Evolutionary conservation across 164 flowering plant species (phyloP).

Genomic region (Tetracentron sinense): DNA sequence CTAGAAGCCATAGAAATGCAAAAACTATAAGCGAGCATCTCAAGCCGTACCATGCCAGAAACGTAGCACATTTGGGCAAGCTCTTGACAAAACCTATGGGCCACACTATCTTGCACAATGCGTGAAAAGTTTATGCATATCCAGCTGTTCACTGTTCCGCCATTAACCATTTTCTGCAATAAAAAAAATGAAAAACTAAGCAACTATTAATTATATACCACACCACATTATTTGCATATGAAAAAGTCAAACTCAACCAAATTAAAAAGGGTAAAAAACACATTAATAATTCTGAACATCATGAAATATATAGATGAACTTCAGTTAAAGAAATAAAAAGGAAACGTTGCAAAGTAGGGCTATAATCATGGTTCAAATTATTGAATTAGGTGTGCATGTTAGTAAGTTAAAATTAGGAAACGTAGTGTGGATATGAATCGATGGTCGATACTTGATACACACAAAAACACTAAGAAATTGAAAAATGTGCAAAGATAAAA

Average conservation of each 20-base stretch:
- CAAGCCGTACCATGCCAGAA: slow-evolving; percentile 80
- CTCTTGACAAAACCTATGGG: slow-evolving; percentile 69
- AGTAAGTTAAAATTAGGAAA: too few relatives aligned
- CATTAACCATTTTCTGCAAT: slow-evolving; percentile 78
- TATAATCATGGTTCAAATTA: too few relatives aligned
- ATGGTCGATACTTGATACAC: too few relatives aligned
- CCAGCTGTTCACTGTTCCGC: slow-evolving; percentile 86
- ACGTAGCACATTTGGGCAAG: slow-evolving; percentile 81
- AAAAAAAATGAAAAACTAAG: slow-evolving; percentile 1
- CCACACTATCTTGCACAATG: slow-evolving; percentile 64
- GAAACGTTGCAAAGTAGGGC: too few relatives aligned
- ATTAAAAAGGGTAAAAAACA: too few relatives aligned
- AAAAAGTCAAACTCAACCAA: neutral
- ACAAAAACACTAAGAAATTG: too few relatives aligned
- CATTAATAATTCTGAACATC: too few relatives aligned
- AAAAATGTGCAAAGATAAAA: too few relatives aligned
- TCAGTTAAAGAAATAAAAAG: too few relatives aligned
- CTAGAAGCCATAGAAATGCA: neutral
- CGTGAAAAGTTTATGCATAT: slow-evolving; percentile 84
- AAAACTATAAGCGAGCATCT: neutral
- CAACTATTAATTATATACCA: neutral
- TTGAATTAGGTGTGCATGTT: too few relatives aligned
- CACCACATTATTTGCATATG: neutral
- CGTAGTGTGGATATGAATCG: too few relatives aligned
- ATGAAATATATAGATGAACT: too few relatives aligned